Conservation (phyloP, 306 rosid genomes). For the Gleditsia sinensis region DNA sequence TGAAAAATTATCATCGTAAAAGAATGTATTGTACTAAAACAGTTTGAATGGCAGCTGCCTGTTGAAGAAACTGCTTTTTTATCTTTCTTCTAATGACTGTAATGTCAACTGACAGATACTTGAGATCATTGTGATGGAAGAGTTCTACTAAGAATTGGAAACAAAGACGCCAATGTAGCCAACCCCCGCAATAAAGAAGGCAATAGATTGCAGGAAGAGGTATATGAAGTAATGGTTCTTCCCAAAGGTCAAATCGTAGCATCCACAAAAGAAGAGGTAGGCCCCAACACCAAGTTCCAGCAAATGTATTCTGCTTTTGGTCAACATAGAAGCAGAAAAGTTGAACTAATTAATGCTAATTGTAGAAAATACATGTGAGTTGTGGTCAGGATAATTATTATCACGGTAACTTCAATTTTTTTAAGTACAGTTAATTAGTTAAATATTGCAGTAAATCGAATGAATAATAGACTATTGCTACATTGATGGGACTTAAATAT, state of each 20-base stretch:
- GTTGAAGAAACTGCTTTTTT: conserved; percentile 25
- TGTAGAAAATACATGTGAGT: background rate
- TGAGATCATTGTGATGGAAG: conserved; percentile 5
- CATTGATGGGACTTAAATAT: background rate
- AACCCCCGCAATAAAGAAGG: conserved; percentile 85
- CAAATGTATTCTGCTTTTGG: conserved; percentile 63
- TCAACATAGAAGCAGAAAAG: conserved; percentile 31
- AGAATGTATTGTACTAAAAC: conserved; percentile 35
- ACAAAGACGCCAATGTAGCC: conserved; percentile 84
- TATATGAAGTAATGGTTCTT: conserved; percentile 74
- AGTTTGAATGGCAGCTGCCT: conserved; percentile 24
- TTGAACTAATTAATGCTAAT: conserved; percentile 8
- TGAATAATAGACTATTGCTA: background rate
- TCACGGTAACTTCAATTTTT: background rate
- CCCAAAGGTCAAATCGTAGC: conserved; percentile 75
- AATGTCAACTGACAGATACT: conserved; percentile 7
- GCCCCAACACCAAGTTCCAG: conserved; percentile 75
- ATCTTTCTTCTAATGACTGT: conserved; percentile 32
- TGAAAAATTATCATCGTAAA: conserved; percentile 23
- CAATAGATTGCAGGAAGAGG: conserved; percentile 81
- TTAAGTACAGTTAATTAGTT: background rate
- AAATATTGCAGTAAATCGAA: background rate
- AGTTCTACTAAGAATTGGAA: conserved; percentile 55
- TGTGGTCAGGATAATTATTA: background rate
- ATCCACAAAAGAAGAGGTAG: conserved; percentile 80